Evolutionary conservation across 345 rosid genomes (phyloP).

Genomic region (Murraya paniculata): DNA sequence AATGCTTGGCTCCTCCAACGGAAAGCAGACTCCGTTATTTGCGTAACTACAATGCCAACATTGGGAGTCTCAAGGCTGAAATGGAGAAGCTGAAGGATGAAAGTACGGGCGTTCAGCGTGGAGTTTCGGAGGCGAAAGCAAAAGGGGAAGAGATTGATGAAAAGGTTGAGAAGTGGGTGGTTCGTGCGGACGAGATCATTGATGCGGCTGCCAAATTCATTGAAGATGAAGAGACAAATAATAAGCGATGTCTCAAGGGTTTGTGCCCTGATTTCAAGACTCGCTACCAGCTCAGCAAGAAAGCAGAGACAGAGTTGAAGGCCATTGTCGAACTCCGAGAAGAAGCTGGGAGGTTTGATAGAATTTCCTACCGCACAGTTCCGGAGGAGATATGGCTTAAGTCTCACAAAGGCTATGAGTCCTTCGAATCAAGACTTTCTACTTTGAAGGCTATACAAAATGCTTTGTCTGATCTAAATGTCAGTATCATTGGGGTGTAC

Average conservation of each 20-base stretch:
- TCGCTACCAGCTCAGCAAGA: constrained; percentile 1
- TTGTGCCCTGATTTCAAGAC: constrained; percentile 12
- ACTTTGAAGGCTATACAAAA: background rate
- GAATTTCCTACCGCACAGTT: background rate
- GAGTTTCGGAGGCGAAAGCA: background rate
- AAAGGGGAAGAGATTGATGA: background rate
- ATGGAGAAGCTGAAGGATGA: background rate
- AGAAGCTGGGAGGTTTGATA: background rate
- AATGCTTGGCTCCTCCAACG: background rate
- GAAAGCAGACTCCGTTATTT: background rate
- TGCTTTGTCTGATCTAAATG: background rate
- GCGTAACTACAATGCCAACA: background rate
- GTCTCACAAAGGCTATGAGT: background rate
- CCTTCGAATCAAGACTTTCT: constrained; percentile 17
- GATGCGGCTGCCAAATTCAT: background rate
- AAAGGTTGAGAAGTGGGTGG: constrained; percentile 5
- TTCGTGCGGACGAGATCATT: background rate
- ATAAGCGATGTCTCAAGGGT: constrained; percentile 15
- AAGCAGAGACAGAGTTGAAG: background rate
- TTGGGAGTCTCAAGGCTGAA: background rate
- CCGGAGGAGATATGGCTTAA: background rate
- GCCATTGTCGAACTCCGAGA: background rate
- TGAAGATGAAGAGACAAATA: background rate
- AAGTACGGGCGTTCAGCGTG: background rate
- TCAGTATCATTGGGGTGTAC: constrained; percentile 10